A percentile compares a stretch with the other conserved stretches of the same genome.
phyloP scores from a whole-genome alignment of 2,329 filamentous ascomycete genomes.

The Myriosclerotinia duriaeana region DNA sequence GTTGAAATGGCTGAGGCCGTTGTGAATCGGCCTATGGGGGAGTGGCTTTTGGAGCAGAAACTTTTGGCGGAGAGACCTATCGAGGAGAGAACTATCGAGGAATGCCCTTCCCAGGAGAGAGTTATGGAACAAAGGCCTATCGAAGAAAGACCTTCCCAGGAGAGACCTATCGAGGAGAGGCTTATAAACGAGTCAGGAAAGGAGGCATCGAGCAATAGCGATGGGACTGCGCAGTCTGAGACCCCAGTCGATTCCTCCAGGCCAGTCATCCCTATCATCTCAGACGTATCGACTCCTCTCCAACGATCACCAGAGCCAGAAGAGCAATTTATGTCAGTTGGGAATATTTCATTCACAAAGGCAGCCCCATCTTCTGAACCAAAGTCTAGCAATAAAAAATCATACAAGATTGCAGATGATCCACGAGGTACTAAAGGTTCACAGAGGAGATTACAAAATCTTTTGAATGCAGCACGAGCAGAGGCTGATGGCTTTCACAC shows the following conservation, averaged over 20 bases:
- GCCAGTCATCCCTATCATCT: not conserved
- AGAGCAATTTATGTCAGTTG: not conserved
- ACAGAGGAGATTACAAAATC: slow-evolving; percentile 17
- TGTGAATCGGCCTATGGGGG: not conserved
- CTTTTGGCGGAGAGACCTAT: too few relatives aligned
- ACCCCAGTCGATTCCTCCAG: not conserved
- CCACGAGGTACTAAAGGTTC: slow-evolving; percentile 13
- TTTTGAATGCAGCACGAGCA: slow-evolving; percentile 17
- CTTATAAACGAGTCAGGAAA: not conserved
- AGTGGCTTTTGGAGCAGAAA: too few relatives aligned
- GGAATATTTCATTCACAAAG: not conserved
- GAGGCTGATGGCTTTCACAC: slow-evolving; percentile 6
- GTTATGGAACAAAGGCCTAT: too few relatives aligned
- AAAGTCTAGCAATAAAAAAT: slow-evolving; percentile 4
- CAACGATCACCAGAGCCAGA: slow-evolving; percentile 2
- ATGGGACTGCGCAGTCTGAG: not conserved
- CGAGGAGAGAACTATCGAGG: not conserved
- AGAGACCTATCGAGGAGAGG: not conserved
- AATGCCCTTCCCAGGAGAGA: too few relatives aligned
- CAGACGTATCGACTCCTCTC: not conserved
- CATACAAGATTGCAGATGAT: slow-evolving; percentile 18
- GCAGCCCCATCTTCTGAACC: not conserved
- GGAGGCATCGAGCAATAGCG: not conserved
- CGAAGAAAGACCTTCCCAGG: too few relatives aligned
- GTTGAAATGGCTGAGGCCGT: not conserved